Conservation (phyloP, 2,329 filamentous ascomycete genomes). For the Ophiosphaerella korrae region DNA sequence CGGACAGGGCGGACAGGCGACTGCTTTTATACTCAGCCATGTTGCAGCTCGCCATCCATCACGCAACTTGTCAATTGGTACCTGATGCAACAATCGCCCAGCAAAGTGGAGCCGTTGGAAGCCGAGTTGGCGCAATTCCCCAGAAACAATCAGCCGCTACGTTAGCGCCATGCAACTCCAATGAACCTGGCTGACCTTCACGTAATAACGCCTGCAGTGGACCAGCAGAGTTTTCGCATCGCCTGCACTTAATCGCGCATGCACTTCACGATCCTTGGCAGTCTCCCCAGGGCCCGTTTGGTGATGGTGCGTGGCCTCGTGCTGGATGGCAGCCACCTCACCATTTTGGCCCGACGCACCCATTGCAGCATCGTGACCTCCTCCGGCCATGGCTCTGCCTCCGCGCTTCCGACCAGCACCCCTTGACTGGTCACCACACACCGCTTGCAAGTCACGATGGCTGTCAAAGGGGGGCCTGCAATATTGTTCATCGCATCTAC, state of each 20-base stretch:
- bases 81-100: background rate
- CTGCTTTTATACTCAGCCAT: background rate
- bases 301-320: constrained; percentile 33
- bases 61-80: background rate
- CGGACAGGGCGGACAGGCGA: background rate
- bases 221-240: constrained; percentile 14
- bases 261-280: constrained; percentile 40
- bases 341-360: no score
- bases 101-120: constrained; percentile 5
- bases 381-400: constrained; percentile 11
- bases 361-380: constrained; percentile 15
- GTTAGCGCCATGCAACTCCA: background rate
- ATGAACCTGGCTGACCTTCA: background rate
- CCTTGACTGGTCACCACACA: constrained; percentile 21
- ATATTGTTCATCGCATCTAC: background rate
- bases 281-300: constrained; percentile 11
- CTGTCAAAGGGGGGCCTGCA: constrained; percentile 7
- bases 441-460: constrained; percentile 37
- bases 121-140: constrained; percentile 15
- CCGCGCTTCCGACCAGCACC: constrained; percentile 17
- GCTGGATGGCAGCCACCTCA: constrained; percentile 8
- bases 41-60: background rate
- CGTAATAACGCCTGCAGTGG: background rate
- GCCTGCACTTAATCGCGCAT: constrained; percentile 9
- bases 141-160: constrained; percentile 11